Percentiles rank a stretch among this genome's conserved stretches.
Conservation (phyloP, 345 rosid genomes). For the Toxicodendron radicans region DNA sequence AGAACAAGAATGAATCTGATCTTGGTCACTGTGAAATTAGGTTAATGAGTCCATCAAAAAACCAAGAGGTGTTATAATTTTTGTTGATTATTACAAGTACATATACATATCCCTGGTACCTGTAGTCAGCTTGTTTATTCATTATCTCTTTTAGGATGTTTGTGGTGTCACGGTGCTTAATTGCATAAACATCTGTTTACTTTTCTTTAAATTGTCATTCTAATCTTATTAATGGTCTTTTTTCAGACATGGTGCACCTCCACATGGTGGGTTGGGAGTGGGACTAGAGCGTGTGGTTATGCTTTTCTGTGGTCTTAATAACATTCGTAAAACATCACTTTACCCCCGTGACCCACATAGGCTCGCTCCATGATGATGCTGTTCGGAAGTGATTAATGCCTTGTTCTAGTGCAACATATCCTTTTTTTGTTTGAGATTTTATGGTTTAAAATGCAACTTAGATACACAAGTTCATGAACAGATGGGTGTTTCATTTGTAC, state of each 20-base stretch:
- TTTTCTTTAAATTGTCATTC: neutral
- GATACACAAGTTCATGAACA: neutral
- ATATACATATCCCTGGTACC: no score
- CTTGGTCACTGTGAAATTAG: neutral
- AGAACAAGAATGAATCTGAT: neutral
- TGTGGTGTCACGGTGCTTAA: neutral
- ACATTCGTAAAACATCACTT: constrained; percentile 76
- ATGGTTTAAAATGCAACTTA: neutral
- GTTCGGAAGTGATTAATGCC: neutral
- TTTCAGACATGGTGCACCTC: constrained; percentile 78
- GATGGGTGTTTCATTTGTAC: neutral
- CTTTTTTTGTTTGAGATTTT: neutral
- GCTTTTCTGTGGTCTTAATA: constrained; percentile 77
- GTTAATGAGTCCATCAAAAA: neutral
- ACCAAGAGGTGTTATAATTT: neutral
- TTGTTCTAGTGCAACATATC: neutral
- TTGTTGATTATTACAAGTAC: neutral
- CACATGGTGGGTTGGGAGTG: constrained; percentile 90
- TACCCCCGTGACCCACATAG: constrained; percentile 87
- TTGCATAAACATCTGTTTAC: neutral
- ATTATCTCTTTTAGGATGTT: neutral
- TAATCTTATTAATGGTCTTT: constrained; percentile 9
- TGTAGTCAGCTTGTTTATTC: neutral
- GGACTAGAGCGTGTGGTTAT: constrained; percentile 88
- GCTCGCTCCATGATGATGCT: constrained; percentile 55